These are phyloP conservation scores for Candida tallmaniae DNA, from an alignment of 805 yeast genomes.

Conservation along the genomic window DNA sequence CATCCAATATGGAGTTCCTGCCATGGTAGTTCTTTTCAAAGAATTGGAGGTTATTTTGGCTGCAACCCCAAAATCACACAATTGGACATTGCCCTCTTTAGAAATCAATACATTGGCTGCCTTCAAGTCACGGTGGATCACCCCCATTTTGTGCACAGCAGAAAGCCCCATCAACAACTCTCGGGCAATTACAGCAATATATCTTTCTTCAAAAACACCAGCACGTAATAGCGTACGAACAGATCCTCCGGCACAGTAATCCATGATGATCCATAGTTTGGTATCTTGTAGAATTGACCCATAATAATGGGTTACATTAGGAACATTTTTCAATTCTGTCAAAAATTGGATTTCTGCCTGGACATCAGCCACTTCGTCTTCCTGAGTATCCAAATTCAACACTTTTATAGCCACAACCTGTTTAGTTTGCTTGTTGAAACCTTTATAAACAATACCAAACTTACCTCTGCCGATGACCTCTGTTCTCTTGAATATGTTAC, in stretches of 20 bases:
- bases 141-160: conserved; percentile 82
- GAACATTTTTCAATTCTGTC: conserved; percentile 73
- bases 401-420: conserved; percentile 91
- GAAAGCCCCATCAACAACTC: conserved; percentile 76
- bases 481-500: conserved; percentile 50
- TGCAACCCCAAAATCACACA: conserved; percentile 98
- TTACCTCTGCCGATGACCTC: conserved; percentile 95
- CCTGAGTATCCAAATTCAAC: conserved; percentile 83
- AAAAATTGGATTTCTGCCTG: conserved; percentile 89
- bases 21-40: conserved; percentile 86
- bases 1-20: conserved; percentile 98
- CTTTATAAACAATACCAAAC: conserved; percentile 95
- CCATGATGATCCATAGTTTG: conserved; percentile 97
- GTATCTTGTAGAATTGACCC: conserved; percentile 86
- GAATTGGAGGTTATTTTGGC: conserved; percentile 79
- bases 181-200: conserved; percentile 77
- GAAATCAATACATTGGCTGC: conserved; percentile 92
- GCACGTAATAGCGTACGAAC: conserved; percentile 80
- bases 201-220: conserved; percentile 81
- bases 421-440: conserved; percentile 61
- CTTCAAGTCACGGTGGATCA: conserved; percentile 93
- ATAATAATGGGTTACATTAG: conserved; percentile 90
- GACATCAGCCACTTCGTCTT: conserved; percentile 92
- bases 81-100: conserved; percentile 82
- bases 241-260: conserved; percentile 95